phyloP scores from a whole-genome alignment of 495 filamentous ascomycete species.

The Jackrogersella multiformis region DNA sequence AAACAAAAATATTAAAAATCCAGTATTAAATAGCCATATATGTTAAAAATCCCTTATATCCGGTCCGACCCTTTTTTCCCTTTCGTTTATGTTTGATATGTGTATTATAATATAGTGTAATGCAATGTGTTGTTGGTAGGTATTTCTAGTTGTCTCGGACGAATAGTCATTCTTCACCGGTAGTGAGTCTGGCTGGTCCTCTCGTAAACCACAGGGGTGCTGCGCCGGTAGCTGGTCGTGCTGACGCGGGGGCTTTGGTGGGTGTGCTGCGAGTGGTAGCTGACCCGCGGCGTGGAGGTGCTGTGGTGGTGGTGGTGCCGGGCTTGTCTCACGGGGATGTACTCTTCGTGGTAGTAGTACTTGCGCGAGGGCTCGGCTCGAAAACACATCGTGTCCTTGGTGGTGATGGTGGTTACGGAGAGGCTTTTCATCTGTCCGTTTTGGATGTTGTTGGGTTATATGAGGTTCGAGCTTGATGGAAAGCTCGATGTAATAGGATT shows the following conservation, averaged over 20 bases:
- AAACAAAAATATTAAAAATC: conserved; percentile 8
- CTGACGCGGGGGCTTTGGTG: conserved; percentile 52
- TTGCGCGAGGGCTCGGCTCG: conserved; percentile 47
- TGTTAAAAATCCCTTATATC: not conserved
- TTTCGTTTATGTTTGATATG: no score
- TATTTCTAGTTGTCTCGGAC: not conserved
- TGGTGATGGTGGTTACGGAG: not conserved
- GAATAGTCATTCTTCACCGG: conserved; percentile 9
- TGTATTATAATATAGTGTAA: not conserved
- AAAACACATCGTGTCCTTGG: conserved; percentile 54
- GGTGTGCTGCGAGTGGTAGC: conserved; percentile 40
- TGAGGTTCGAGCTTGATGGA: not conserved
- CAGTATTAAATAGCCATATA: conserved; percentile 14
- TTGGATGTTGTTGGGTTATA: not conserved
- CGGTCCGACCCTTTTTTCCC: not conserved
- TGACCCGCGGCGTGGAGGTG: conserved; percentile 32
- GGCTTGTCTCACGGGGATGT: conserved; percentile 50
- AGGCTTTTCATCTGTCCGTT: not conserved
- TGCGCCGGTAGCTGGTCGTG: conserved; percentile 45
- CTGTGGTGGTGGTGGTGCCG: conserved; percentile 45
- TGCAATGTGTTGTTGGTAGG: not conserved
- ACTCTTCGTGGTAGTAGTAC: conserved; percentile 62
- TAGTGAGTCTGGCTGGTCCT: conserved; percentile 46
- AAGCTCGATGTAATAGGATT: not conserved
- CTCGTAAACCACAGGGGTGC: conserved; percentile 46